phyloP scores from a whole-genome alignment of 257 asterid species.

The Cinchona pubescens region DNA sequence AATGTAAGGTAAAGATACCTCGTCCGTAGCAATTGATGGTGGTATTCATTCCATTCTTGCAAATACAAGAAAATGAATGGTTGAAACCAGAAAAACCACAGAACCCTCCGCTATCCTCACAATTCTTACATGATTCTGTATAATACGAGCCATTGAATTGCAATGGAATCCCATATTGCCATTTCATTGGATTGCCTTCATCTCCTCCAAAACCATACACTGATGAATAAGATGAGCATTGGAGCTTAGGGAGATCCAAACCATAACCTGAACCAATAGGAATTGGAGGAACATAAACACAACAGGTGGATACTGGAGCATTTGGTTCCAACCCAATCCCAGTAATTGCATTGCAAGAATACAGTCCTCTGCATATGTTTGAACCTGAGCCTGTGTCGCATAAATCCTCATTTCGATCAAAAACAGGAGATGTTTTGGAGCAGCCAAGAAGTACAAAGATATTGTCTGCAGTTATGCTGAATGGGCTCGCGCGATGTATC shows the following conservation, averaged over 20 bases:
- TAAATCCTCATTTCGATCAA: constrained; percentile 46
- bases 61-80: constrained; percentile 52
- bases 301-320: constrained; percentile 54
- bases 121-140: constrained; percentile 45
- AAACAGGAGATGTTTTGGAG: constrained; percentile 60
- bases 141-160: constrained; percentile 35
- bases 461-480: constrained; percentile 35
- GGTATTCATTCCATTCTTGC: constrained; percentile 53
- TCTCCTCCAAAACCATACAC: constrained; percentile 68
- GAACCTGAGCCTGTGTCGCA: constrained; percentile 61
- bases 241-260: constrained; percentile 69
- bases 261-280: constrained; percentile 39
- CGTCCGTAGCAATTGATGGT: constrained; percentile 64
- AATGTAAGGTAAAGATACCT: constrained; percentile 31
- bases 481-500: constrained; percentile 42
- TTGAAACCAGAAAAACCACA: constrained; percentile 56
- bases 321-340: constrained; percentile 62
- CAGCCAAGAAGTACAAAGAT: constrained; percentile 62
- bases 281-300: constrained; percentile 49
- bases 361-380: constrained; percentile 55
- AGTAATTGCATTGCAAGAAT: constrained; percentile 46
- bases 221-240: constrained; percentile 62
- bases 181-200: constrained; percentile 71
- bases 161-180: constrained; percentile 66
- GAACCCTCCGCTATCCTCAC: constrained; percentile 67